Base-by-base conservation (phyloP, 2,329 filamentous ascomycete species). In the Scytalidium lignicola region DNA sequence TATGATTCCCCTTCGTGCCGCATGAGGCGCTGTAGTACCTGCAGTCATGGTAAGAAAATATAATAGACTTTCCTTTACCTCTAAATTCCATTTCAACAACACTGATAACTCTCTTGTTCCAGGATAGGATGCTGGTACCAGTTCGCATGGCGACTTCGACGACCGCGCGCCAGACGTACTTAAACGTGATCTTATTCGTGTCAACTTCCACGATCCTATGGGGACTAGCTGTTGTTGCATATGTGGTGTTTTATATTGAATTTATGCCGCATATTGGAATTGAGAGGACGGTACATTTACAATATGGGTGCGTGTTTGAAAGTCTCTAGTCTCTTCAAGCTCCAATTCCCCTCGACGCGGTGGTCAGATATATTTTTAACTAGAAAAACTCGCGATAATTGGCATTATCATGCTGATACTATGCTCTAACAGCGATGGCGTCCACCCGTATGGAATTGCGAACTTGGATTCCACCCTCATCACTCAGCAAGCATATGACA, bases 401-500 rank as follows among this genome's bases (percentile, higher is more conserved):
- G 18, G 19, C 3, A 41, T 8, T 20, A 23, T 21, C 17, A 32
- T 29, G 39, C 22, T 20, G 28, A 48, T 50, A 19, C 49, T 54
- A 46, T 51, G 37, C 46, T 28, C 13, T 46, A n/a, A 28, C 41
- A 75, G 71, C 20, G 65, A 72, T 54, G 67, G 65, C 17, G 57
- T 55, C 26, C 58, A 64, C 44, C 64, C 64, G 2, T 64, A 66
- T 37, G 63, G 59, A 46, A 54, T 65, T 42, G 54, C 58, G 1
- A 47, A 51, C 20, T 58, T 67, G 28, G 51, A 55, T 32, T 51
- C 71, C 15, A 74, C 79, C 43, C 71, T 93, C 54, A 81, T 86
- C 56, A 74, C 81, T 17, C 75, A 80, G 43, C 92, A 96, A 65
- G 78, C 84, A 43, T 99, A 99, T 74, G 90, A 97, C 66, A 78